Base-by-base conservation (phyloP, 352 stramenopile species). In the Pythium rhizo-oryzae region DNA sequence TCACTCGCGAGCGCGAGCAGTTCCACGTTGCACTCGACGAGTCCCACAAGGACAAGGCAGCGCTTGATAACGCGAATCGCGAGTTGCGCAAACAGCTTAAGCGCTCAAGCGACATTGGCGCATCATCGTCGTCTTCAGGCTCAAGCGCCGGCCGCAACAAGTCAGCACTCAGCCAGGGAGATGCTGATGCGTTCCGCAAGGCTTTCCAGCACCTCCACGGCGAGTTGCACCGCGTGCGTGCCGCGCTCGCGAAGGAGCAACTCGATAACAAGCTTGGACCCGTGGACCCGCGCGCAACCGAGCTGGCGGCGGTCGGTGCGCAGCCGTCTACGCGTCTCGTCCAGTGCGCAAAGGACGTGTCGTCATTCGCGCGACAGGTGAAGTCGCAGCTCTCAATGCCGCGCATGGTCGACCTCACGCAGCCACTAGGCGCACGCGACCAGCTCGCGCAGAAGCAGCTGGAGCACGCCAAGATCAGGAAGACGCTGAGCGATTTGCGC, bases 31-130 rank as follows among this genome's bases (percentile, higher is more conserved):
- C 85, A 24, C 66, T 96, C 12, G 85, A 92, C 47, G 87, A 94
- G 62, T 91, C 79, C 13, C 88, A 94, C 67, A 96, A 96, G 70
- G 85, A 96, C 52, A 93, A 92, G 57, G 78, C 81, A 8, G 68
- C 79, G 16, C 63, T 94, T 18, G 89, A 92, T 62, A 76, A 81
- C 19, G 46, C 84, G 37, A 94, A 92, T 62, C 81, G 85, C 16
- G 83, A 94, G 43, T 72, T 96, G 13, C 85, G 85, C 11, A 96
- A 96, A 66, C 84, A 94, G 44, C 57, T 96, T 19, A 87, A 93
- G 60, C 84, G 85, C 23, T 80, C 76, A 2, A 93, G 77, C 47
- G 84, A 93, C 11, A 71, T 80, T 50, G 72, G 73, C 8, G 39
- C 46, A 5, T 59, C 41, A 12, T n/a, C 52, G 8, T 44, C 61